Evolutionary conservation across 306 rosid species (phyloP).

Genomic region (Fragaria nilgerrensis): DNA sequence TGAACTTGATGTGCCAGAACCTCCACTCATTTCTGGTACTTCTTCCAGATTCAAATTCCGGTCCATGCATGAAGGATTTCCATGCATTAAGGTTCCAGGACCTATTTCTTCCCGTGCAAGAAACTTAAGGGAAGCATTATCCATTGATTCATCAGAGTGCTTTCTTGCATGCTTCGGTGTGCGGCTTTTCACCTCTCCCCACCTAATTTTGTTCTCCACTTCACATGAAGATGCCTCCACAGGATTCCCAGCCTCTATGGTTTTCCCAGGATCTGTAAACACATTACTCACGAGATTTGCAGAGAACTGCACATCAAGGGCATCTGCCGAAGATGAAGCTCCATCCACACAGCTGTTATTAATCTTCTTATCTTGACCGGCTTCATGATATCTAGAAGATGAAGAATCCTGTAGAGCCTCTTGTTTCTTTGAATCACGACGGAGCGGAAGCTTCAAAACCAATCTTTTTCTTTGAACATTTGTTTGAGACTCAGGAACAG

Average conservation of each 20-base stretch:
- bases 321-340: slow-evolving; percentile 27
- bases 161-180: slow-evolving; percentile 36
- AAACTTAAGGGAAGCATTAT: slow-evolving; percentile 49
- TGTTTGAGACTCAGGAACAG: slow-evolving; percentile 40
- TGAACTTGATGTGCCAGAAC: slow-evolving; percentile 39
- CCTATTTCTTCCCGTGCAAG: slow-evolving; percentile 30
- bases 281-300: slow-evolving; percentile 30
- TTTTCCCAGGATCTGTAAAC: slow-evolving; percentile 25
- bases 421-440: slow-evolving; percentile 60
- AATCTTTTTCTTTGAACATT: slow-evolving; percentile 42
- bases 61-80: slow-evolving; percentile 33
- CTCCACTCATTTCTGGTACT: slow-evolving; percentile 36
- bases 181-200: slow-evolving; percentile 35
- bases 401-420: slow-evolving; percentile 40
- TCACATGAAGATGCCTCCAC: slow-evolving; percentile 30
- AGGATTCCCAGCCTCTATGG: slow-evolving; percentile 27
- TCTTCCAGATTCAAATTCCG: slow-evolving; percentile 28
- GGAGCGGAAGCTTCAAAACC: slow-evolving; percentile 60
- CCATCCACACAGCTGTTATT: slow-evolving; percentile 28
- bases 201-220: slow-evolving; percentile 33
- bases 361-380: slow-evolving; percentile 19
- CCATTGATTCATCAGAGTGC: slow-evolving; percentile 36
- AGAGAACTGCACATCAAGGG: slow-evolving; percentile 24
- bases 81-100: slow-evolving; percentile 34
- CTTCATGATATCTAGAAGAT: slow-evolving; percentile 40